Conservation (phyloP, 2,329 filamentous ascomycete genomes). For the Botrytis hyacinthi region DNA sequence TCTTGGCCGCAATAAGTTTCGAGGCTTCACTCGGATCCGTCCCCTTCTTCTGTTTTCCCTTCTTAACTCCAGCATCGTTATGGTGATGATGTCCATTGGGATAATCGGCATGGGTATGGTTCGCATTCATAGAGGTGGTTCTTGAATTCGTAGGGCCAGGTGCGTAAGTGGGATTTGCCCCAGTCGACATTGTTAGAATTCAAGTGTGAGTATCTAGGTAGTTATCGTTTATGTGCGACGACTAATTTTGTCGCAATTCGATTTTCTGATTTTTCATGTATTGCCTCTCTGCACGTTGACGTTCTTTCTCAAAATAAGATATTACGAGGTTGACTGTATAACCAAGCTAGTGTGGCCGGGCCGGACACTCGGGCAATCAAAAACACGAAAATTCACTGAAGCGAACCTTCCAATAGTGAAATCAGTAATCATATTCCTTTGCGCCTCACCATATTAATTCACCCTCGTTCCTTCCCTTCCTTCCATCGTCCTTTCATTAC, state of each 20-base stretch:
- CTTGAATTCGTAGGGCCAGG: conserved; percentile 38
- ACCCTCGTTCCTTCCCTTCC: background rate
- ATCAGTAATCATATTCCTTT: conserved; percentile 4
- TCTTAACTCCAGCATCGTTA: conserved; percentile 59
- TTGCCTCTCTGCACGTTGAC: conserved; percentile 19
- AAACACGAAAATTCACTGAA: conserved; percentile 20
- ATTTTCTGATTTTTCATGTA: conserved; percentile 17
- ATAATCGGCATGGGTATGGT: conserved; percentile 32
- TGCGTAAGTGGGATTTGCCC: conserved; percentile 41
- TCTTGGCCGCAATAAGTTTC: conserved; percentile 87
- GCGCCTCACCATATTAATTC: conserved; percentile 8
- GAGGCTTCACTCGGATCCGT: conserved; percentile 85
- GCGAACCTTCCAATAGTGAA: conserved; percentile 15
- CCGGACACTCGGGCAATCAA: conserved; percentile 20
- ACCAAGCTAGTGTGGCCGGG: conserved; percentile 17
- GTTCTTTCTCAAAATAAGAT: conserved; percentile 19
- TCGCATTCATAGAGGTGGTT: conserved; percentile 34
- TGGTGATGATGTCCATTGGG: conserved; percentile 43
- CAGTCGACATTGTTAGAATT: conserved; percentile 36
- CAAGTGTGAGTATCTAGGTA: background rate
- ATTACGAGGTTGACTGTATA: conserved; percentile 21
- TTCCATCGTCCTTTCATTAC: background rate
- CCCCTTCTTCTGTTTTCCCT: conserved; percentile 80
- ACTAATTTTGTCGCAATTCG: conserved; percentile 16
- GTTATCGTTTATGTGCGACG: conserved; percentile 21